These are phyloP conservation scores for Talaromyces sp. DNA, from an alignment of 2,329 filamentous ascomycete species.

Conservation along the genomic window DNA sequence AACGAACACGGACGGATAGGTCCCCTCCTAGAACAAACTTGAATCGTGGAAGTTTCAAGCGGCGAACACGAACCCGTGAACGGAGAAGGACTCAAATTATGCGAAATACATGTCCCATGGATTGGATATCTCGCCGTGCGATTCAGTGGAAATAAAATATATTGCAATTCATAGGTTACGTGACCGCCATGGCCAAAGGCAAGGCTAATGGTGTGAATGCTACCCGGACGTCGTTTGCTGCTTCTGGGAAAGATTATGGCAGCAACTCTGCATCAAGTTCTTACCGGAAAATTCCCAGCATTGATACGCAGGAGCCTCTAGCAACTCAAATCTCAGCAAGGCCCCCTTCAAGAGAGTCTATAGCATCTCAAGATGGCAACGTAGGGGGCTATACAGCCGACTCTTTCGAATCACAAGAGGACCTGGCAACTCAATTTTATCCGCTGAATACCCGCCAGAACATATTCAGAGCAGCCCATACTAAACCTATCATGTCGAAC, in stretches of 20 bases:
- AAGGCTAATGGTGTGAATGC: not conserved
- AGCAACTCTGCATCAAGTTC: not conserved
- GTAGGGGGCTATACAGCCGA: not conserved
- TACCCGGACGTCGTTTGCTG: not conserved
- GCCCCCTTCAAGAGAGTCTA: conserved; percentile 8
- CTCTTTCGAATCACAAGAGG: not conserved
- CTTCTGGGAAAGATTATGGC: not conserved
- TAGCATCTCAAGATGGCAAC: conserved; percentile 8
- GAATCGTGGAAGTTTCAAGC: not conserved
- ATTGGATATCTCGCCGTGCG: not conserved
- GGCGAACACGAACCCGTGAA: not conserved
- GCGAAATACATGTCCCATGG: not conserved
- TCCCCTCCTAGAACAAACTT: not conserved
- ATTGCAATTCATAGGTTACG: not conserved
- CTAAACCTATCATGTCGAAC: not conserved
- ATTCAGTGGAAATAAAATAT: not conserved
- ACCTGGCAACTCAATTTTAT: conserved; percentile 2
- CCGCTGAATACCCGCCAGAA: not conserved
- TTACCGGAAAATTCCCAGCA: not conserved
- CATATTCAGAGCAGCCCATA: not conserved
- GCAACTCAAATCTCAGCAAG: conserved; percentile 9
- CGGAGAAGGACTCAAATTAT: not conserved
- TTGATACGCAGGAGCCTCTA: conserved; percentile 1
- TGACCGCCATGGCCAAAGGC: not conserved
- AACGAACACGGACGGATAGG: not conserved